phyloP scores from a whole-genome alignment of 2,329 filamentous ascomycete genomes.

The Trichophyton simii region DNA sequence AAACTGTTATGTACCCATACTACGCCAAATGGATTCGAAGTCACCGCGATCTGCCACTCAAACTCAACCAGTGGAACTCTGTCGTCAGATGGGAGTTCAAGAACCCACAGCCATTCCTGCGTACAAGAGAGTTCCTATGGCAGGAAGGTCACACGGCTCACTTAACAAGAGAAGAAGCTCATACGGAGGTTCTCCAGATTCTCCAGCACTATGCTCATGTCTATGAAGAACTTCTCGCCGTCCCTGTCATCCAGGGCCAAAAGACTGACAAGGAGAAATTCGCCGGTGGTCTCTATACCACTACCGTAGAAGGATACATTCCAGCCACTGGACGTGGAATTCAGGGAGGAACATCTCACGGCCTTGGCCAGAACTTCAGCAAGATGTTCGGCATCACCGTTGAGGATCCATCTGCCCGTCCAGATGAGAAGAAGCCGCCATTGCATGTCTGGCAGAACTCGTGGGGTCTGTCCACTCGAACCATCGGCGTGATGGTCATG shows the following conservation, averaged over 20 bases:
- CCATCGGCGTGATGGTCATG: constrained; percentile 98
- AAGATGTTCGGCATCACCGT: constrained; percentile 99
- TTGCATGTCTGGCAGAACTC: constrained; percentile 96
- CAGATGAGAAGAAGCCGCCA: constrained; percentile 62
- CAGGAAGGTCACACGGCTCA: constrained; percentile 94
- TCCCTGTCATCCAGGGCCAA: constrained; percentile 81
- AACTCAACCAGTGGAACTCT: constrained; percentile 97
- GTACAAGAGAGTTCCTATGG: constrained; percentile 93
- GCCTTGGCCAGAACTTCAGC: constrained; percentile 91
- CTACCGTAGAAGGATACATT: constrained; percentile 93
- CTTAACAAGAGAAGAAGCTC: constrained; percentile 68
- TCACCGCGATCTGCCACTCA: constrained; percentile 85
- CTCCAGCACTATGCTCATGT: constrained; percentile 84
- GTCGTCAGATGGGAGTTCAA: constrained; percentile 96
- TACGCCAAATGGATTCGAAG: constrained; percentile 95
- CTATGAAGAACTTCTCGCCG: constrained; percentile 85
- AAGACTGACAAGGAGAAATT: constrained; percentile 99
- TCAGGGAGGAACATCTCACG: constrained; percentile 90
- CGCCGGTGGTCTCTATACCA: constrained; percentile 90
- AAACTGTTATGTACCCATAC: constrained; percentile 88
- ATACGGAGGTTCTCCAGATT: constrained; percentile 80
- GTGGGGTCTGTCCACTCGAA: constrained; percentile 93
- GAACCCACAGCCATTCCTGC: constrained; percentile 71
- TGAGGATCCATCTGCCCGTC: constrained; percentile 66
- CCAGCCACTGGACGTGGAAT: constrained; percentile 92